phyloP scores from a whole-genome alignment of 192 early-diverging fungal genomes.

The Backusella australiensis region DNA sequence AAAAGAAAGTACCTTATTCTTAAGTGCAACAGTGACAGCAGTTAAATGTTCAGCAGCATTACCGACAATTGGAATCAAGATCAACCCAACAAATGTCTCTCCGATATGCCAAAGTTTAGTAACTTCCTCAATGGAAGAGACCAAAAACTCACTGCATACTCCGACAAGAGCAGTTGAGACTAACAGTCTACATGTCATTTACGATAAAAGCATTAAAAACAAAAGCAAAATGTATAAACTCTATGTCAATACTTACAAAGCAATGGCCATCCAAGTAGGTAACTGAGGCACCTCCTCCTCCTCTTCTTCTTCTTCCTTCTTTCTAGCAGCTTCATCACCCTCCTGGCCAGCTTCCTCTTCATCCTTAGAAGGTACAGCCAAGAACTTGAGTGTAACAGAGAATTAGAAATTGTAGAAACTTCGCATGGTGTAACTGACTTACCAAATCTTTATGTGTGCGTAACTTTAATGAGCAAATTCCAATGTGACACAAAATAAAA shows the following conservation, averaged over 20 bases:
- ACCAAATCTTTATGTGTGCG: constrained; percentile 75
- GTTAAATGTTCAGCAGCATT: constrained; percentile 89
- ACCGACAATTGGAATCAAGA: constrained; percentile 86
- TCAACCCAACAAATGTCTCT: constrained; percentile 86
- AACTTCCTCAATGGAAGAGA: constrained; percentile 78
- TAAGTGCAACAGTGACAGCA: constrained; percentile 74
- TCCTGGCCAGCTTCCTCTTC: not conserved
- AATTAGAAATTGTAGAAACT: not conserved
- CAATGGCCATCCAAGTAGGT: constrained; percentile 33
- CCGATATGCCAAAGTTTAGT: constrained; percentile 66
- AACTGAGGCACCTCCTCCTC: constrained; percentile 59
- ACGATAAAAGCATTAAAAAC: constrained; percentile 43
- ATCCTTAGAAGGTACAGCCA: not conserved
- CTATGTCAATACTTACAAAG: constrained; percentile 19
- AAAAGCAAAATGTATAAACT: not conserved
- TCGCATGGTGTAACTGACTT: not conserved
- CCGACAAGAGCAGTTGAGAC: constrained; percentile 62
- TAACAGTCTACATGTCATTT: constrained; percentile 14
- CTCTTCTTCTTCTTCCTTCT: constrained; percentile 47
- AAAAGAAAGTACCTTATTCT: constrained; percentile 55
- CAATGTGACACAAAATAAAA: not conserved
- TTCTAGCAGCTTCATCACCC: not conserved
- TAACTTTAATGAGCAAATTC: constrained; percentile 42
- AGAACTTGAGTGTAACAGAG: not conserved
- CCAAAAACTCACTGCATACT: constrained; percentile 83